Evolutionary conservation across 1,284 basidiomycete species (phyloP), one percentile per base, ranked within the genome.

Genomic region (Puccinia novopanici): DNA sequence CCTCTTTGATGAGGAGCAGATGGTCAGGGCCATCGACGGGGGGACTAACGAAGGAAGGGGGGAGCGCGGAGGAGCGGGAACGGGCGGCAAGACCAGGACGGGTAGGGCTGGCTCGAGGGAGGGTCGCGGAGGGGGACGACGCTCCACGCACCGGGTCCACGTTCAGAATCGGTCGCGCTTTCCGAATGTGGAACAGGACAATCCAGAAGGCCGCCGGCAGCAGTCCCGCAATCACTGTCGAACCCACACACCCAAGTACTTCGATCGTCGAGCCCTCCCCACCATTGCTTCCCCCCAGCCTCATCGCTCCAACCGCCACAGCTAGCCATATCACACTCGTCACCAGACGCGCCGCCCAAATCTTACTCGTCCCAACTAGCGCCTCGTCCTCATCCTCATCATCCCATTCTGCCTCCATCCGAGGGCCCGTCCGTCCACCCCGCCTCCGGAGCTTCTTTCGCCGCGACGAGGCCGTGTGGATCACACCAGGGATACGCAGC

Each of bases 101-200:
- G 42, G 19, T 17, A 45, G 42, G 12, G n/a, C 40, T 68, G 22
- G n/a, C n/a, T n/a, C n/a, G n/a, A n/a, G 59, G 8, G 34, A n/a
- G 8, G 24, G 65, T 8, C 37, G 40, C 24, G 17, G 65, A 34
- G 30, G 67, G 27, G 1, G 67, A 68, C 15, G 42, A 40, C 15
- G 59, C 15, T 61, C 42, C 27, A 2, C 34, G 17, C 13, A 45
- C 19, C 24, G 45, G 70, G 22, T 72, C 45, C 27, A 71, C 67
- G 13, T 83, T 78, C 59, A 84, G 84, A 75, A 85, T 85, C 0
- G 82, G 82, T 15, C 84, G 82, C 0, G 84, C 83, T 24, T 82
- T 82, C 24, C 84, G 82, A 34, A 85, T 82, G 82, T 85, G 84
- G 81, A 85, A 85, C n/a, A 85, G 82, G 42, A 83, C 78, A 48